Evolutionary conservation across 1,284 basidiomycete genomes (phyloP).

Genomic region (Cutaneotrichosporon sp.): DNA sequence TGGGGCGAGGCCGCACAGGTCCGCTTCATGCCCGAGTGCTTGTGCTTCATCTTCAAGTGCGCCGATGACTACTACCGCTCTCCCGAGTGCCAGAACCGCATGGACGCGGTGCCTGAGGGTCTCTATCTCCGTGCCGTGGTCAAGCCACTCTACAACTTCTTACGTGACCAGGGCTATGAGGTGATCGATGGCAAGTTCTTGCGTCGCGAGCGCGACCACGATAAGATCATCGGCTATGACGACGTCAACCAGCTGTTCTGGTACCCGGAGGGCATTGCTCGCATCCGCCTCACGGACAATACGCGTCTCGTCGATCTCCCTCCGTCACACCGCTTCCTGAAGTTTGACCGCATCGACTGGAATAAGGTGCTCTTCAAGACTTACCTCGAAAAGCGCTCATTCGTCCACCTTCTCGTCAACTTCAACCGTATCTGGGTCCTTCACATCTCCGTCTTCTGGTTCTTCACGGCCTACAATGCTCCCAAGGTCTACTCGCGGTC

Average conservation of each 20-base stretch:
- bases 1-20: conserved; percentile 99
- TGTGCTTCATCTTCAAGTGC: conserved; percentile 99
- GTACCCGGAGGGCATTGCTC: conserved; percentile 98
- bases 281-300: conserved; percentile 86
- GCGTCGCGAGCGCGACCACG: conserved; percentile 87
- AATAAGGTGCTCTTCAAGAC: conserved; percentile 94
- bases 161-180: conserved; percentile 97
- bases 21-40: conserved; percentile 94
- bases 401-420: conserved; percentile 91
- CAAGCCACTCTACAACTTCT: conserved; percentile 95
- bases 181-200: conserved; percentile 95
- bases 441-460: conserved; percentile 88
- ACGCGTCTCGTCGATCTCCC: conserved; percentile 85
- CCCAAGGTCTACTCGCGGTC: conserved; percentile 75
- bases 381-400: conserved; percentile 90
- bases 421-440: conserved; percentile 98
- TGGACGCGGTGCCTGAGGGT: conserved; percentile 93
- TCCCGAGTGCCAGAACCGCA: conserved; percentile 92
- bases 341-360: conserved; percentile 93
- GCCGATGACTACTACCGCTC: conserved; percentile 99
- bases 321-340: conserved; percentile 87
- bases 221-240: conserved; percentile 96
- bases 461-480: conserved; percentile 91
- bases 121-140: conserved; percentile 87
- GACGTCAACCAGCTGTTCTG: conserved; percentile 99